Conservation (phyloP, 805 yeast genomes). For the Yamadazyma akitaensis region DNA sequence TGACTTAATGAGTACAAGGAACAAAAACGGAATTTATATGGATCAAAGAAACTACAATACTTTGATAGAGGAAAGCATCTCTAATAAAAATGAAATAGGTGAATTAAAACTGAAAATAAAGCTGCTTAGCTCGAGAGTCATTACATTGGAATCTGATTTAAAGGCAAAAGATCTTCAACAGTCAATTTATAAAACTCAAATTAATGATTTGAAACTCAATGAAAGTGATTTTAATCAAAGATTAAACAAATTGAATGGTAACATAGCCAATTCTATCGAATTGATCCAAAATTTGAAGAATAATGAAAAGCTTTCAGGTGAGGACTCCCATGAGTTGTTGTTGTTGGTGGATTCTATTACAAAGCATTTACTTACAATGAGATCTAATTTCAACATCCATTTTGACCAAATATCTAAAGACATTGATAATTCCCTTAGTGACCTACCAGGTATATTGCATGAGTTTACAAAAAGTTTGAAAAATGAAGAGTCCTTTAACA, state of each 20-base stretch:
- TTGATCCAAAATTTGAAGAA: constrained; percentile 3
- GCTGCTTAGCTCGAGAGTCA: constrained; percentile 3
- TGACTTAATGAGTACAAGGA: constrained; percentile 60
- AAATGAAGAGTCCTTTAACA: constrained; percentile 11
- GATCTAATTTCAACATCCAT: constrained; percentile 9
- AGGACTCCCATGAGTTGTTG: constrained; percentile 1
- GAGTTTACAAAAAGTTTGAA: constrained; percentile 11
- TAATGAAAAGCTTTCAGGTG: constrained; percentile 5
- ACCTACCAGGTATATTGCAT: constrained; percentile 10
- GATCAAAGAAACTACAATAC: constrained; percentile 51
- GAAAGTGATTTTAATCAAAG: constrained; percentile 1
- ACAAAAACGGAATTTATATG: constrained; percentile 64
- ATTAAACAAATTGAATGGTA: not conserved
- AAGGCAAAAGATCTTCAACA: constrained; percentile 4
- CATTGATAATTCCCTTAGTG: constrained; percentile 9
- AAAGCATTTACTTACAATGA: constrained; percentile 6
- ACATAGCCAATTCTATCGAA: constrained; percentile 1
- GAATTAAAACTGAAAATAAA: constrained; percentile 12
- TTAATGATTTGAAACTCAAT: constrained; percentile 6
- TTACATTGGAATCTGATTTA: constrained; percentile 5
- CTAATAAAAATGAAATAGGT: constrained; percentile 13
- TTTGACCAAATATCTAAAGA: constrained; percentile 6
- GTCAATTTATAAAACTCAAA: not conserved
- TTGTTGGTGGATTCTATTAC: constrained; percentile 4
- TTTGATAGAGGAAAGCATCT: constrained; percentile 16